Conservation (phyloP, 1,139 yeast species). For the Schwanniomyces etchellsii region DNA sequence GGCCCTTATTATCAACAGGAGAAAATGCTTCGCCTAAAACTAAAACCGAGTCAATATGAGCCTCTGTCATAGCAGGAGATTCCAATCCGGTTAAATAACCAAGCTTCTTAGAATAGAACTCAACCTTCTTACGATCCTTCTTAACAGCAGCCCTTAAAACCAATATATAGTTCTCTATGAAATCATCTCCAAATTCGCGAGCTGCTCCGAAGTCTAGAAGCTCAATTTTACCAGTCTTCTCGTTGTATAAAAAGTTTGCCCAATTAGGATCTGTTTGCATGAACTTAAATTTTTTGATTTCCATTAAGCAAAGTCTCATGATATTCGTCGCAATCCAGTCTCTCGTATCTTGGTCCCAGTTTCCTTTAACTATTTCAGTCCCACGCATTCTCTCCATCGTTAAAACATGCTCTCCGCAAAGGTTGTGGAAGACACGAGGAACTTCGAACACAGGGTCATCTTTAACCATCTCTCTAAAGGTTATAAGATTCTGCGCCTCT, state of each 20-base stretch:
- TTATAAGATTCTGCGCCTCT: conserved; percentile 75
- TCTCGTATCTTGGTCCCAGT: conserved; percentile 67
- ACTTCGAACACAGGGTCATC: conserved; percentile 71
- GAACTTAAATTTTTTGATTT: conserved; percentile 76
- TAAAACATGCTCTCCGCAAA: conserved; percentile 76
- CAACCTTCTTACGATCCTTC: conserved; percentile 62
- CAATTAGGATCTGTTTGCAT: conserved; percentile 99
- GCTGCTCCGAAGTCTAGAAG: conserved; percentile 95
- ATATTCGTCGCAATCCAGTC: conserved; percentile 81
- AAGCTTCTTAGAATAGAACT: conserved; percentile 59
- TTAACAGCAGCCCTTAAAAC: conserved; percentile 74
- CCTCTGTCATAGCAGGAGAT: conserved; percentile 78
- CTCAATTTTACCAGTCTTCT: conserved; percentile 61
- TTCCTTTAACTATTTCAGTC: conserved; percentile 70
- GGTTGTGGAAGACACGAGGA: conserved; percentile 73
- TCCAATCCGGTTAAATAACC: conserved; percentile 94
- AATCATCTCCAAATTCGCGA: conserved; percentile 61
- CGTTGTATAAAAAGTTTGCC: conserved; percentile 92
- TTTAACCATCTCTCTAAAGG: conserved; percentile 56
- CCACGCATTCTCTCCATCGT: conserved; percentile 93
- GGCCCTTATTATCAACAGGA: conserved; percentile 42
- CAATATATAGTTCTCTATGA: conserved; percentile 63
- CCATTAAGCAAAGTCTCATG: conserved; percentile 81
- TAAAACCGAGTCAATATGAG: conserved; percentile 87
- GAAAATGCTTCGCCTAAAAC: conserved; percentile 91